A percentile compares a stretch with the other conserved stretches of the same genome.
Evolutionary conservation across 345 rosid species (phyloP).

Genomic region (Punica granatum): DNA sequence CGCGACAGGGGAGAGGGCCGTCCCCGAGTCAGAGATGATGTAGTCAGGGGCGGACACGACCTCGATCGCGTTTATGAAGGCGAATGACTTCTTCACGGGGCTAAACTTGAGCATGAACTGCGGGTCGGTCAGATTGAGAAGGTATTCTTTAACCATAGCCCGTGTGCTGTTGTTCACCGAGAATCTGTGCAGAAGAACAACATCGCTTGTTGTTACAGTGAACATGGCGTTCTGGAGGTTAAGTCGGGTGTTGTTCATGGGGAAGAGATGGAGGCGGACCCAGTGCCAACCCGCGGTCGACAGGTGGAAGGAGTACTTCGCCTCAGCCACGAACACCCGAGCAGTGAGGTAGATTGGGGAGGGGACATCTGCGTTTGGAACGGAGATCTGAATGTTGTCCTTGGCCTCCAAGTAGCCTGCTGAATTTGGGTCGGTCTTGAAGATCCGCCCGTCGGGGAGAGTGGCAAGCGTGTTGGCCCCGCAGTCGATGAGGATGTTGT

Average conservation of each 20-base stretch:
- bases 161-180: constrained; percentile 4
- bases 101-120: constrained; percentile 6
- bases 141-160: constrained; percentile 9
- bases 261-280: constrained; percentile 16
- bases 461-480: constrained; percentile 12
- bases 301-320: constrained; percentile 13
- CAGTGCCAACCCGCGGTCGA: constrained; percentile 16
- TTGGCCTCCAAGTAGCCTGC: constrained; percentile 4
- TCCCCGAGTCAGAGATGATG: constrained; percentile 5
- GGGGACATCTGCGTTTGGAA: not conserved
- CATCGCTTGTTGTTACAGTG: constrained; percentile 3
- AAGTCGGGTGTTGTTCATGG: constrained; percentile 5
- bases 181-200: constrained; percentile 14
- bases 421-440: constrained; percentile 13
- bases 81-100: constrained; percentile 14
- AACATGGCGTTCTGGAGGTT: constrained; percentile 12
- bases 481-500: constrained; percentile 17
- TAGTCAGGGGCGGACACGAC: constrained; percentile 17
- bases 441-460: constrained; percentile 12
- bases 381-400: constrained; percentile 11
- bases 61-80: constrained; percentile 20
- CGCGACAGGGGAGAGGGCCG: not conserved
- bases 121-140: constrained; percentile 8
- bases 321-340: constrained; percentile 10
- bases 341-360: constrained; percentile 12